Conservation (phyloP, 2,329 filamentous ascomycete genomes). For the Botrytis squamosa region DNA sequence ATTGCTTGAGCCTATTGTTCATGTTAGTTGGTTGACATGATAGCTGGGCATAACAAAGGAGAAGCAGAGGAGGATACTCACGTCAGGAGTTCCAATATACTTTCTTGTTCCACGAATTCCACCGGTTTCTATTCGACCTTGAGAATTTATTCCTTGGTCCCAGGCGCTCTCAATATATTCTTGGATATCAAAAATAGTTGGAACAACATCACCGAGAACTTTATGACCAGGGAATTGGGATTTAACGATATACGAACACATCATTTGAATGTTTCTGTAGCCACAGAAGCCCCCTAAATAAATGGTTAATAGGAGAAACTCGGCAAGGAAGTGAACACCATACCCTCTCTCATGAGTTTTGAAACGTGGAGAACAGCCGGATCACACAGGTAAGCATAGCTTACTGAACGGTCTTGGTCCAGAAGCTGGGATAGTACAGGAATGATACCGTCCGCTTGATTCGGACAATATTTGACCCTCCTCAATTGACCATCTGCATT, state of each 20-base stretch:
- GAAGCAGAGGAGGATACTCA: conserved; percentile 40
- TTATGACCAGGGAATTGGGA: conserved; percentile 56
- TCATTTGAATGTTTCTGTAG: conserved; percentile 92
- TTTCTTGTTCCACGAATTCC: conserved; percentile 86
- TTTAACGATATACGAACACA: conserved; percentile 74
- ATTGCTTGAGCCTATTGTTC: conserved; percentile 69
- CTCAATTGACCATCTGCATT: conserved; percentile 45
- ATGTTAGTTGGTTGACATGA: not conserved
- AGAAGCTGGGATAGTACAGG: conserved; percentile 62
- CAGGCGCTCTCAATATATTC: conserved; percentile 84
- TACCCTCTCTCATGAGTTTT: conserved; percentile 73
- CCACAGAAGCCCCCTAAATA: conserved; percentile 80
- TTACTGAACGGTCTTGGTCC: conserved; percentile 61
- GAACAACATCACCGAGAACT: conserved; percentile 60
- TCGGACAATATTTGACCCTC: conserved; percentile 46
- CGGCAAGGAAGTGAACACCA: not conserved
- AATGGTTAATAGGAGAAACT: conserved; percentile 11
- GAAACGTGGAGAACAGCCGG: conserved; percentile 74
- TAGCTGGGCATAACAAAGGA: not conserved
- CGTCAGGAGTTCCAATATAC: conserved; percentile 92
- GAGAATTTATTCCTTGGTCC: conserved; percentile 77
- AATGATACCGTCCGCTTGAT: conserved; percentile 54
- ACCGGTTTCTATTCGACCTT: conserved; percentile 77
- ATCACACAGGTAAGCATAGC: conserved; percentile 77
- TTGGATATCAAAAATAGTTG: conserved; percentile 79